These are phyloP conservation scores for Exophiala dermatitidis DNA, from an alignment of 2,329 filamentous ascomycete genomes.

Conservation along the genomic window DNA sequence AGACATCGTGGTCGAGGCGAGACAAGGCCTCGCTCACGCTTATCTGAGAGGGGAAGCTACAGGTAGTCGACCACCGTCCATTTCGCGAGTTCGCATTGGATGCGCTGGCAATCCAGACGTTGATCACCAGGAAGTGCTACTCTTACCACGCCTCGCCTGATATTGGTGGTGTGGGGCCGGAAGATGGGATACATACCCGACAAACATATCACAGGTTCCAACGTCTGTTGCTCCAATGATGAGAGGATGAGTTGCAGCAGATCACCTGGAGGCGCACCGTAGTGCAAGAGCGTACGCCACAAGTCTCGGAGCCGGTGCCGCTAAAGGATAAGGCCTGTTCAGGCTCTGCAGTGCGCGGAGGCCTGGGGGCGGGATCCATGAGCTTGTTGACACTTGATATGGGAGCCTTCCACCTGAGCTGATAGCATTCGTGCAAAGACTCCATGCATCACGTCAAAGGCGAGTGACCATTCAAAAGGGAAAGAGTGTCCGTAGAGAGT, in stretches of 20 bases:
- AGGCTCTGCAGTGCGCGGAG: neutral
- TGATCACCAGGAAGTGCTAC: neutral
- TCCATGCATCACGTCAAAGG: no score
- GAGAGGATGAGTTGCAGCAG: neutral
- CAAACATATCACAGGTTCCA: neutral
- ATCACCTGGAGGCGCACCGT: neutral
- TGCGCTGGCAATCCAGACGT: slow-evolving; percentile 3
- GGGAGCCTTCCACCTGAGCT: no score
- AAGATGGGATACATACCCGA: neutral
- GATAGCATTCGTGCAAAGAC: no score
- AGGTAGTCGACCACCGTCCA: neutral
- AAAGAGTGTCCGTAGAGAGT: no score
- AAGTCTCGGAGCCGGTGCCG: neutral
- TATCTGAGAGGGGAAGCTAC: slow-evolving; percentile 6
- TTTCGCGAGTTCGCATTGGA: neutral
- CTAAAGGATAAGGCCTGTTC: neutral
- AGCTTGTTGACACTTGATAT: neutral
- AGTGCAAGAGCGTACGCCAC: neutral
- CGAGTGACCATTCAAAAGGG: no score
- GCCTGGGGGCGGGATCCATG: neutral
- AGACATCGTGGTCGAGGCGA: slow-evolving; percentile 6
- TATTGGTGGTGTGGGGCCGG: neutral
- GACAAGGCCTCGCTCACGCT: slow-evolving; percentile 11
- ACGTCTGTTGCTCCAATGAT: neutral
- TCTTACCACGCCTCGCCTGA: neutral